Evolutionary conservation across 331 rosid genomes (phyloP).

Genomic region (Phaseolus coccineus): DNA sequence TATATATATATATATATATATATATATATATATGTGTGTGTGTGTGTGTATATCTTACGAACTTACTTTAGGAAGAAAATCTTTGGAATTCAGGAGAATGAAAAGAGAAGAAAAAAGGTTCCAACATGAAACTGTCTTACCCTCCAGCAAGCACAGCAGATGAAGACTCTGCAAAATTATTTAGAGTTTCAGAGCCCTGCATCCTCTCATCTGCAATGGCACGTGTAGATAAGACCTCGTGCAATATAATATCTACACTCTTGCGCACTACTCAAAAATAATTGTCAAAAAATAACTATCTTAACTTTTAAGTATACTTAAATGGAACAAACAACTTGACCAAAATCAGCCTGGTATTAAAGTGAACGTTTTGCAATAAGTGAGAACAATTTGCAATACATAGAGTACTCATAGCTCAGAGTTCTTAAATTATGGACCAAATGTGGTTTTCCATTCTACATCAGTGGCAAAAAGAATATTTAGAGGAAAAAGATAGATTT

Average conservation of each 20-base stretch:
- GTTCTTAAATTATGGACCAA: conserved; percentile 49
- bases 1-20: neutral
- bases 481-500: conserved; percentile 52
- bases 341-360: conserved; percentile 31
- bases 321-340: conserved; percentile 34
- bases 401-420: conserved; percentile 44
- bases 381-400: conserved; percentile 48
- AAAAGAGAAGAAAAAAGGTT: neutral
- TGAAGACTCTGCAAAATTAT: conserved; percentile 51
- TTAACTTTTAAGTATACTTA: conserved; percentile 18
- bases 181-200: conserved; percentile 61
- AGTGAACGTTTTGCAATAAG: conserved; percentile 43
- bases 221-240: conserved; percentile 60
- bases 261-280: conserved; percentile 39
- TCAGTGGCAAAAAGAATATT: conserved; percentile 55
- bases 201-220: conserved; percentile 89
- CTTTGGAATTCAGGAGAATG: conserved; percentile 23
- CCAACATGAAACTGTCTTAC: conserved; percentile 56
- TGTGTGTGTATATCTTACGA: neutral
- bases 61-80: conserved; percentile 26
- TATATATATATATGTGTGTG: neutral
- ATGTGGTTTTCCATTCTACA: conserved; percentile 60
- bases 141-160: conserved; percentile 57
- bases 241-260: conserved; percentile 42
- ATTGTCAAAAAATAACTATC: conserved; percentile 37